Conservation (phyloP, 345 rosid genomes). For the Brassica nigra region DNA sequence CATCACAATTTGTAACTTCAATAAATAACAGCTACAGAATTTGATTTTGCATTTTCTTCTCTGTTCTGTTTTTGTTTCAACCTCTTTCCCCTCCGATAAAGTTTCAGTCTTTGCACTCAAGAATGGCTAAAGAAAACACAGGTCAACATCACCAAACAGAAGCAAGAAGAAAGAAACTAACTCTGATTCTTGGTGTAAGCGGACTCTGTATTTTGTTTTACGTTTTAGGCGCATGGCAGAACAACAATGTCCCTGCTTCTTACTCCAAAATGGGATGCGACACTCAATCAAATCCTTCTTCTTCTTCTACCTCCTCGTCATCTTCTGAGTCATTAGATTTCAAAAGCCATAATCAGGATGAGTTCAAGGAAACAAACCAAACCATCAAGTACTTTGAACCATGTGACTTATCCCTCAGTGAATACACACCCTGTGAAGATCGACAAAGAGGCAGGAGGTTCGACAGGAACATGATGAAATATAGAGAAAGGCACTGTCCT, state of each 20-base stretch:
- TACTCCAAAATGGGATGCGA: conserved; percentile 51
- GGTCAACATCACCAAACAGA: conserved; percentile 50
- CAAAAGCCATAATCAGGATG: conserved; percentile 68
- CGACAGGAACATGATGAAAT: conserved; percentile 77
- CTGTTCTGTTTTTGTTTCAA: conserved; percentile 12
- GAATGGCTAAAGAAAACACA: conserved; percentile 44
- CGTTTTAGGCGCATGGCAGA: conserved; percentile 88
- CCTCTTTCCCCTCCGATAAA: conserved; percentile 5
- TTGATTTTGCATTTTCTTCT: conserved; percentile 19
- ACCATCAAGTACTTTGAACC: conserved; percentile 49
- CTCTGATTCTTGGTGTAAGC: conserved; percentile 73
- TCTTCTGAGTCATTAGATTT: conserved; percentile 61
- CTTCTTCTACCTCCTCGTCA: conserved; percentile 18
- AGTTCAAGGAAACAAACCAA: conserved; percentile 44
- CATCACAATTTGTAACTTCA: background rate
- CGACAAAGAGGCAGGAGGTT: conserved; percentile 71
- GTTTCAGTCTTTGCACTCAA: conserved; percentile 17
- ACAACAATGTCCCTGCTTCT: conserved; percentile 40
- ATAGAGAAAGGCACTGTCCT: conserved; percentile 94
- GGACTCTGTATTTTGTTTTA: conserved; percentile 85
- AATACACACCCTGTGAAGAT: conserved; percentile 88
- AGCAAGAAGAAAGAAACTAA: conserved; percentile 68
- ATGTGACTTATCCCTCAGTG: conserved; percentile 74
- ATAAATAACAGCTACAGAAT: conserved; percentile 40
- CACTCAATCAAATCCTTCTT: conserved; percentile 31